Conservation (phyloP, 129 eudicot species). For the Dittrichia graveolens region DNA sequence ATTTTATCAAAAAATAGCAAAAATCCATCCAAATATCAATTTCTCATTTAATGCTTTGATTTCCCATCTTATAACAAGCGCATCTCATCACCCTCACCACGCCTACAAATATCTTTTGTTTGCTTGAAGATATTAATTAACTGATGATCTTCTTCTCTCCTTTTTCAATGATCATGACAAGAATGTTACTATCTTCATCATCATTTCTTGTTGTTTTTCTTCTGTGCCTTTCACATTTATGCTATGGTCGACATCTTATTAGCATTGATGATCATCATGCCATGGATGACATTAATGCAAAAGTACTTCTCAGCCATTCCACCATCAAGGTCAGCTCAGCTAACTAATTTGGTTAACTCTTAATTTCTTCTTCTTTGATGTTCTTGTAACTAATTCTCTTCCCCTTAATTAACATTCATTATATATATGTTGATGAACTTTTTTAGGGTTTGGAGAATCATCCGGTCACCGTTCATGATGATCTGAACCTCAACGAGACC, state of each 20-base stretch:
- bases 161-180: slow-evolving; percentile 32
- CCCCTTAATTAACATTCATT: neutral
- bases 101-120: slow-evolving; percentile 6
- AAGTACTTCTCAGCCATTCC: slow-evolving; percentile 28
- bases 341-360: neutral
- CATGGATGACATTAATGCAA: slow-evolving; percentile 12
- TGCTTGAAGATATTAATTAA: slow-evolving; percentile 23
- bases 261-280: slow-evolving; percentile 22
- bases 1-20: slow-evolving; percentile 4
- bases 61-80: slow-evolving; percentile 30
- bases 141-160: neutral
- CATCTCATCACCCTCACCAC: slow-evolving; percentile 27
- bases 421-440: neutral
- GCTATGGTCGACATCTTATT: slow-evolving; percentile 45
- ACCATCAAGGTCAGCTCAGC: slow-evolving; percentile 37
- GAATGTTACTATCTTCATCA: slow-evolving; percentile 44
- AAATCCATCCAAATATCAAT: neutral
- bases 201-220: slow-evolving; percentile 38
- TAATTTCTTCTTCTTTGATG: slow-evolving; percentile 10
- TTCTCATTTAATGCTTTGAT: slow-evolving; percentile 54
- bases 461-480: slow-evolving; percentile 20
- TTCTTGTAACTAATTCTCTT: neutral
- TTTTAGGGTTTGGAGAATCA: slow-evolving; percentile 30
- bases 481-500: slow-evolving; percentile 3
- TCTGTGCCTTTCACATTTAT: slow-evolving; percentile 41